Evolutionary conservation across 2,329 filamentous ascomycete species (phyloP).

Genomic region (Fusarium miscanthi): DNA sequence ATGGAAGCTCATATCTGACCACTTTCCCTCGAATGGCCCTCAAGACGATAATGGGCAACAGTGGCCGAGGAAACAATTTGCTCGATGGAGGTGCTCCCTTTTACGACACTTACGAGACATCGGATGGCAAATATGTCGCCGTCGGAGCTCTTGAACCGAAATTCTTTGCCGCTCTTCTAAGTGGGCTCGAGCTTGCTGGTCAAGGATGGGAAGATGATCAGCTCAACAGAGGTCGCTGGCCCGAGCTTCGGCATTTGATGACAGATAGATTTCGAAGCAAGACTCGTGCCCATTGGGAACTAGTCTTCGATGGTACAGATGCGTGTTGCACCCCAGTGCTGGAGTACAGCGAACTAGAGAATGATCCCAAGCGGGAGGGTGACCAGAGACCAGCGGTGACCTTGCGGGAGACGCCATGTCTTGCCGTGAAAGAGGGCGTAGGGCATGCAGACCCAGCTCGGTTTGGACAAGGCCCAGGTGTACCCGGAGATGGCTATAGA

Average conservation of each 20-base stretch:
- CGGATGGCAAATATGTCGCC: constrained; percentile 81
- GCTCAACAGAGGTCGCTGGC: constrained; percentile 74
- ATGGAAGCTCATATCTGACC: constrained; percentile 82
- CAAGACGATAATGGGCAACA: constrained; percentile 71
- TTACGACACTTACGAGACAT: constrained; percentile 90
- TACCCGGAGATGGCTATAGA: constrained; percentile 75
- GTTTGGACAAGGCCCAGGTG: constrained; percentile 72
- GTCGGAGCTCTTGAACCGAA: constrained; percentile 92
- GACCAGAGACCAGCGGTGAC: constrained; percentile 79
- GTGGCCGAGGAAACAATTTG: constrained; percentile 77
- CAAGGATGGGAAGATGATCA: constrained; percentile 64
- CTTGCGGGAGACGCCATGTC: constrained; percentile 74
- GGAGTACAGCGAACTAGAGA: constrained; percentile 76
- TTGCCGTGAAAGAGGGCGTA: constrained; percentile 66
- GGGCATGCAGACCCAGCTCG: constrained; percentile 48
- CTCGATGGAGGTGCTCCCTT: constrained; percentile 88
- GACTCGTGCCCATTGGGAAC: constrained; percentile 84
- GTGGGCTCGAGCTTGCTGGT: constrained; percentile 70
- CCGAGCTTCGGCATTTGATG: constrained; percentile 71
- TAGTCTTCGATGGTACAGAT: constrained; percentile 87
- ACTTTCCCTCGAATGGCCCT: constrained; percentile 78
- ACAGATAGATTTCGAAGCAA: constrained; percentile 72
- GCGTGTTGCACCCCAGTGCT: constrained; percentile 93
- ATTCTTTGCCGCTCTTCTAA: constrained; percentile 78
- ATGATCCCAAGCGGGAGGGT: constrained; percentile 61